These are phyloP conservation scores for bread wheat (Triticum aestivum) DNA, from an alignment of 176 grass and related monocot genomes.

Conservation along the genomic window DNA sequence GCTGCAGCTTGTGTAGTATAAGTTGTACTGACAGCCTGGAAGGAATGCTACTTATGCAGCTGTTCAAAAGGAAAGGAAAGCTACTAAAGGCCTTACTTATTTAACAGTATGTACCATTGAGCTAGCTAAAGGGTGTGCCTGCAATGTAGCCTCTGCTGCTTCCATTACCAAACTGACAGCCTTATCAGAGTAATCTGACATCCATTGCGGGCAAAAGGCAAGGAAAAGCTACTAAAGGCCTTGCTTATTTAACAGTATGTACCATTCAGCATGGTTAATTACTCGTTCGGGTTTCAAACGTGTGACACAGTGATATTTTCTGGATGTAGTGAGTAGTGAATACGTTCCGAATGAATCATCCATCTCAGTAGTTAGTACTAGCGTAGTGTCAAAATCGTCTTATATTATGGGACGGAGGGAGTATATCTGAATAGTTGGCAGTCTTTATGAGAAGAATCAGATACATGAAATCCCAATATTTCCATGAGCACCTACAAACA, in stretches of 20 bases:
- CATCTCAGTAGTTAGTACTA: neutral
- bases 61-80: conserved; percentile 5
- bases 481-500: neutral
- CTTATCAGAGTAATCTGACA: too few species aligned
- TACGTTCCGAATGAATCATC: neutral
- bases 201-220: too few species aligned
- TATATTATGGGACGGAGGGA: too few species aligned
- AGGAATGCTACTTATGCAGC: neutral
- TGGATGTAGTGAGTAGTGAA: neutral
- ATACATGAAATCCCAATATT: neutral
- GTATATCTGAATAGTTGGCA: neutral
- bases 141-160: neutral
- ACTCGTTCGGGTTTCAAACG: neutral
- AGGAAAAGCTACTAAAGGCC: too few species aligned
- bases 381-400: too few species aligned
- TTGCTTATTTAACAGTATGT: too few species aligned
- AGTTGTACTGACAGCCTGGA: neutral
- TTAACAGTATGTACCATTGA: neutral
- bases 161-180: neutral
- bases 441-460: neutral
- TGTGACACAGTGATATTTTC: neutral
- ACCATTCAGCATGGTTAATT: neutral
- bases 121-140: neutral
- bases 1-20: neutral
- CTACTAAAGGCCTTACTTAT: neutral